Evolutionary conservation across 306 rosid genomes (phyloP).

Genomic region (Dalbergia cultrata): DNA sequence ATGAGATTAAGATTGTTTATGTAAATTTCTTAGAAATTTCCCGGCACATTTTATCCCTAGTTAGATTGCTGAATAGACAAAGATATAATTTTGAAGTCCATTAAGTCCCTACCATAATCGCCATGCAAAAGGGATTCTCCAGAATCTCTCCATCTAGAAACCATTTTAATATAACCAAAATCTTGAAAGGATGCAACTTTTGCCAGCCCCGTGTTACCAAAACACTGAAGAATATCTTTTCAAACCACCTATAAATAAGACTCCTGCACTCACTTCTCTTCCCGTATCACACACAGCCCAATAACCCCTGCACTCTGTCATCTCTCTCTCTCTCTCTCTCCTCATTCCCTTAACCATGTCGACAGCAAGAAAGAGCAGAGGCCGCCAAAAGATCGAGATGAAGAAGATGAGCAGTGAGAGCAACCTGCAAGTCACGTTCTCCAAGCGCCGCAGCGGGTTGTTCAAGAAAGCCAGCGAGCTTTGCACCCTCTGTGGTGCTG

Average conservation of each 20-base stretch:
- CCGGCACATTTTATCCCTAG: neutral
- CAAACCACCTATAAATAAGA: neutral
- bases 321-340: neutral
- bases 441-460: slow-evolving; percentile 54
- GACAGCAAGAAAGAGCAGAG: neutral
- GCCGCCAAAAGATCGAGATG: slow-evolving; percentile 52
- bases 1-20: neutral
- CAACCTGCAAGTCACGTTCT: slow-evolving; percentile 54
- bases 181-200: neutral
- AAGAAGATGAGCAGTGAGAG: slow-evolving; percentile 55
- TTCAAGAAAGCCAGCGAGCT: slow-evolving; percentile 62
- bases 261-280: too few relatives aligned
- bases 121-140: neutral
- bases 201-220: neutral
- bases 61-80: neutral
- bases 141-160: slow-evolving; percentile 14
- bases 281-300: too few relatives aligned
- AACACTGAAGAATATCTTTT: neutral
- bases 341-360: slow-evolving; percentile 19
- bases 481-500: slow-evolving; percentile 47
- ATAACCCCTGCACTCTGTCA: neutral
- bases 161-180: slow-evolving; percentile 13
- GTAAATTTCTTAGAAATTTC: neutral
- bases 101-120: slow-evolving; percentile 14
- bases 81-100: too few relatives aligned